phyloP scores from a whole-genome alignment of 2,329 filamentous ascomycete species.

The Calonectria multiphialidica region DNA sequence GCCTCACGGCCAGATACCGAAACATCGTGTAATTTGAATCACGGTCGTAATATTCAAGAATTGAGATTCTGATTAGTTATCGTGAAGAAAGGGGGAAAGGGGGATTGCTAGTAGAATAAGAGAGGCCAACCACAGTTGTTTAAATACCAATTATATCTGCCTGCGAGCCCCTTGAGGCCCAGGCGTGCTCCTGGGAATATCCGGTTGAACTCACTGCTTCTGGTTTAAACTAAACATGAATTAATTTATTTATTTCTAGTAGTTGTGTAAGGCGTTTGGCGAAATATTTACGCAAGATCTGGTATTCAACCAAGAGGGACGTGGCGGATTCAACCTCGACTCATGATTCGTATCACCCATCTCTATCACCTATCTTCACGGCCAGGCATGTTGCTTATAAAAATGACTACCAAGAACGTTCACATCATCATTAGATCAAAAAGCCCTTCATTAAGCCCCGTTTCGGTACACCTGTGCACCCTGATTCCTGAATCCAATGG shows the following conservation, averaged over 20 bases:
- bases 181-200: too few species aligned
- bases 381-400: constrained; percentile 8
- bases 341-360: constrained; percentile 39
- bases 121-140: too few species aligned
- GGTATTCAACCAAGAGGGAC: neutral
- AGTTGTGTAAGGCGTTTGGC: neutral
- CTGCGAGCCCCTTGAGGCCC: too few species aligned
- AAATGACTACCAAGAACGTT: constrained; percentile 26
- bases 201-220: too few species aligned
- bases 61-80: neutral
- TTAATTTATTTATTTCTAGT: neutral
- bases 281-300: neutral
- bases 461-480: constrained; percentile 81
- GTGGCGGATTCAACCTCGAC: constrained; percentile 3
- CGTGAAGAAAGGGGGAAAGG: too few species aligned
- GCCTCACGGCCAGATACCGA: neutral
- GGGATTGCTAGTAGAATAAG: too few species aligned
- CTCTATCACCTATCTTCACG: constrained; percentile 31
- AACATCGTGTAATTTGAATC: neutral
- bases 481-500: constrained; percentile 83
- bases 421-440: constrained; percentile 28
- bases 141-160: too few species aligned
- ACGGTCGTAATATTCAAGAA: neutral
- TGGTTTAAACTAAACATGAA: neutral
- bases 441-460: constrained; percentile 64